phyloP scores from a whole-genome alignment of 2,329 filamentous ascomycete genomes.

The Oidium heveae region DNA sequence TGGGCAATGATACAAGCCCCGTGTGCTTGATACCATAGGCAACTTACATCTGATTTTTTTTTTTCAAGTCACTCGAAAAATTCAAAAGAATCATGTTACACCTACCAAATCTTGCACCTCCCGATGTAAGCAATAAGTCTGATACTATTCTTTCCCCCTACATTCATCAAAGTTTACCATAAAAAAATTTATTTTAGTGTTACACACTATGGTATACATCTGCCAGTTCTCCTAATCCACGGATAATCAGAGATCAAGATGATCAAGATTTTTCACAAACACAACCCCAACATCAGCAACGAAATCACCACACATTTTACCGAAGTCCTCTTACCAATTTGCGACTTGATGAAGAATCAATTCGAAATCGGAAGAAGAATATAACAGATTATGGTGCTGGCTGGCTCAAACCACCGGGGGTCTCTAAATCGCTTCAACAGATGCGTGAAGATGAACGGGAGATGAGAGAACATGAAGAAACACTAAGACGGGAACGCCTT shows the following conservation, averaged over 20 bases:
- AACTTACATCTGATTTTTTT: too few species aligned
- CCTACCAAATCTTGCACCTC: constrained; percentile 41
- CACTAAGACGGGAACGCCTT: constrained; percentile 42
- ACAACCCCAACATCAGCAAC: constrained; percentile 11
- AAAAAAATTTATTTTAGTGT: constrained; percentile 21
- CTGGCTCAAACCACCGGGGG: constrained; percentile 77
- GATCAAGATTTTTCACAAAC: constrained; percentile 6
- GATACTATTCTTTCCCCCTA: constrained; percentile 1
- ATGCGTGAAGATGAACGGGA: constrained; percentile 76
- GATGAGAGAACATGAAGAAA: constrained; percentile 59
- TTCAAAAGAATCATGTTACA: constrained; percentile 20
- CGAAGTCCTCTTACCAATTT: constrained; percentile 42
- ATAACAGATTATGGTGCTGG: constrained; percentile 67
- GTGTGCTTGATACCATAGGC: too few species aligned
- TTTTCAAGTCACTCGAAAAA: too few species aligned
- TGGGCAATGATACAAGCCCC: too few species aligned
- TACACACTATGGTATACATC: constrained; percentile 52
- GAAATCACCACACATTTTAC: constrained; percentile 21
- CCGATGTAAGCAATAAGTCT: constrained; percentile 27
- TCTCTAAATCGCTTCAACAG: constrained; percentile 73
- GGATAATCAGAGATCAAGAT: constrained; percentile 9
- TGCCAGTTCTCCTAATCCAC: constrained; percentile 19
- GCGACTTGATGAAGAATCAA: constrained; percentile 48
- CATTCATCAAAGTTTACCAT: constrained; percentile 5
- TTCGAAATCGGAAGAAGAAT: constrained; percentile 53